Evolutionary conservation across 768 basidiomycete genomes (phyloP).

Genomic region (Neoboletus brunneissimus): DNA sequence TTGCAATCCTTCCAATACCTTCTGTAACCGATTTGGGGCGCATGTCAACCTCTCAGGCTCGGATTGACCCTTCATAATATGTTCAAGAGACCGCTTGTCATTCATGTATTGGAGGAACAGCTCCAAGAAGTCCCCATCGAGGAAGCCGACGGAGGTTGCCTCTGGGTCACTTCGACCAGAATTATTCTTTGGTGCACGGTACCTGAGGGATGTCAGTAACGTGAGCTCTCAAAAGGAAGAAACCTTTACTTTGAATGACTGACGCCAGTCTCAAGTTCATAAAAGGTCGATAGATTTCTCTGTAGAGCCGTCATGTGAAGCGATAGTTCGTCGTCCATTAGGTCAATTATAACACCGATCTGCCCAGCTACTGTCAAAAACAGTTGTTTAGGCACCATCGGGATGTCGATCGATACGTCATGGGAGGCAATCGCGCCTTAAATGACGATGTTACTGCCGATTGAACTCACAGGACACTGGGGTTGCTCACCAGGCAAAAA

Average conservation of each 20-base stretch:
- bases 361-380: constrained; percentile 79
- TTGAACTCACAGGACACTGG: background rate
- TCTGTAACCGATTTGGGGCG: constrained; percentile 36
- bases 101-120: constrained; percentile 47
- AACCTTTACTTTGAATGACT: constrained; percentile 58
- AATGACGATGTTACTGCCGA: constrained; percentile 1
- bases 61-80: constrained; percentile 55
- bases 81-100: constrained; percentile 42
- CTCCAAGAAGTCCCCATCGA: constrained; percentile 88
- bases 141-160: constrained; percentile 63
- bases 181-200: constrained; percentile 62
- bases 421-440: constrained; percentile 54
- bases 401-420: constrained; percentile 40
- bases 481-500: constrained; percentile 57
- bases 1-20: constrained; percentile 49
- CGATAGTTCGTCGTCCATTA: constrained; percentile 48
- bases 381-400: constrained; percentile 56
- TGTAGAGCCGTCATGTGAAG: constrained; percentile 67
- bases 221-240: background rate
- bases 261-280: constrained; percentile 51
- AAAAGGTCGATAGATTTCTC: constrained; percentile 63
- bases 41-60: constrained; percentile 57
- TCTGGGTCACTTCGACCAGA: constrained; percentile 59
- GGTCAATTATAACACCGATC: constrained; percentile 68
- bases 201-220: constrained; percentile 41